Percentiles rank a stretch among this genome's conserved stretches.
Conservation (phyloP, 139 green algal species). For the Chlamydomonas sphaeroides region DNA sequence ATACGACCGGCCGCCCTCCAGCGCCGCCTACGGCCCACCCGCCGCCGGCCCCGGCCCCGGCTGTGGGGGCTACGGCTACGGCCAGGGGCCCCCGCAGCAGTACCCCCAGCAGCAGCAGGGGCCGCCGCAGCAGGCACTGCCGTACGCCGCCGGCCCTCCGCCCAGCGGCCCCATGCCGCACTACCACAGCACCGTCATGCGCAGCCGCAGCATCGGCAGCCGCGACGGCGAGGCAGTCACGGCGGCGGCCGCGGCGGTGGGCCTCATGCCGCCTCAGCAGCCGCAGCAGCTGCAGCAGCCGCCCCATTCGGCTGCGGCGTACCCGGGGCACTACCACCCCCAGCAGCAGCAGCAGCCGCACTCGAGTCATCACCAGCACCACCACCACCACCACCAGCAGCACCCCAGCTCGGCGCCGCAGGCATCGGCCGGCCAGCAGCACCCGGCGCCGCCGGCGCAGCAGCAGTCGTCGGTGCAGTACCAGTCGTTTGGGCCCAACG, state of each 20-base stretch:
- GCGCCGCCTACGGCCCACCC: too few species aligned
- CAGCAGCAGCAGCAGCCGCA: constrained; percentile 13
- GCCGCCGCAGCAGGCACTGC: not conserved
- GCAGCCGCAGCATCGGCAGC: constrained; percentile 28
- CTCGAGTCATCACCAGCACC: not conserved
- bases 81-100: too few species aligned
- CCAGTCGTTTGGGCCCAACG: constrained; percentile 36
- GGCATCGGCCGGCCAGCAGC: not conserved
- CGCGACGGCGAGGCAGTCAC: constrained; percentile 4
- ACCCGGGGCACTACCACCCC: not conserved
- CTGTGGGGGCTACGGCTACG: not conserved
- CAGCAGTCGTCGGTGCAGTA: constrained; percentile 5
- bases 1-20: too few species aligned
- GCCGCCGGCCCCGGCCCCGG: not conserved
- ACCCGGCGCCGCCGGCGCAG: too few species aligned
- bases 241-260: not conserved
- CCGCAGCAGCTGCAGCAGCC: not conserved
- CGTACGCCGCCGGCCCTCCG: constrained; percentile 4
- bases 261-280: not conserved
- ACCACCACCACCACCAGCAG: not conserved
- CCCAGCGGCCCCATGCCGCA: constrained; percentile 33
- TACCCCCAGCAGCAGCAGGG: constrained; percentile 25
- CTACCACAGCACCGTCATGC: constrained; percentile 42
- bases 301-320: not conserved
- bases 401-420: not conserved